phyloP scores from a whole-genome alignment of 306 rosid species.

The Cucurbita pepo region DNA sequence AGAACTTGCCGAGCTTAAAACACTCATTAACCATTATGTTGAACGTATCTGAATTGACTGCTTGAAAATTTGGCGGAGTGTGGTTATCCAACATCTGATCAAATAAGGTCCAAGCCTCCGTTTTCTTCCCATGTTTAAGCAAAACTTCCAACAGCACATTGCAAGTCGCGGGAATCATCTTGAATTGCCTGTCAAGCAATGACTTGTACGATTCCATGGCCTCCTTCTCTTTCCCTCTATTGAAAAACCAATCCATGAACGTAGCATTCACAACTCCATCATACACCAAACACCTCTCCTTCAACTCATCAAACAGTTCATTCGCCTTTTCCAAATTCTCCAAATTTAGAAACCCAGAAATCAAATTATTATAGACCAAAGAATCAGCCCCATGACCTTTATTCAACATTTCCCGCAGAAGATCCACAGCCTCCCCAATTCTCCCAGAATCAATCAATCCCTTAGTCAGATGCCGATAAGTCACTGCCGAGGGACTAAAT shows the following conservation, averaged over 20 bases:
- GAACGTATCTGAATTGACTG: slow-evolving; percentile 80
- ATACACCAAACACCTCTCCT: slow-evolving; percentile 74
- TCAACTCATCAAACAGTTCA: slow-evolving; percentile 82
- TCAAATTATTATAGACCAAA: slow-evolving; percentile 62
- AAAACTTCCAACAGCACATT: slow-evolving; percentile 70
- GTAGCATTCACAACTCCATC: slow-evolving; percentile 87
- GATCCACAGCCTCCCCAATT: slow-evolving; percentile 62
- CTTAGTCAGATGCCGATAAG: slow-evolving; percentile 70
- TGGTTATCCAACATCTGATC: slow-evolving; percentile 79
- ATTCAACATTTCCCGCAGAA: slow-evolving; percentile 77
- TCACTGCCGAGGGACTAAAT: slow-evolving; percentile 67
- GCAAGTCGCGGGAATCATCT: slow-evolving; percentile 76
- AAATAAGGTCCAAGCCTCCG: slow-evolving; percentile 53
- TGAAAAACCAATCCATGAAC: slow-evolving; percentile 80
- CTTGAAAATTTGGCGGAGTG: slow-evolving; percentile 74
- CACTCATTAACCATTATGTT: slow-evolving; percentile 81
- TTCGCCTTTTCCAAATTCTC: slow-evolving; percentile 67
- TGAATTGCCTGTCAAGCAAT: slow-evolving; percentile 46
- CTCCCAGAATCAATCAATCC: slow-evolving; percentile 51
- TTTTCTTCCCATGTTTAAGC: slow-evolving; percentile 42
- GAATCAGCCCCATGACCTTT: slow-evolving; percentile 91
- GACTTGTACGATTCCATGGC: slow-evolving; percentile 86
- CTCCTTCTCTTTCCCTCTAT: slow-evolving; percentile 44
- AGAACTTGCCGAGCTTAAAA: slow-evolving; percentile 40
- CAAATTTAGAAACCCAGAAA: slow-evolving; percentile 47